Base-by-base conservation (phyloP, 176 grass and related monocot species). In the Carex littledalei region DNA sequence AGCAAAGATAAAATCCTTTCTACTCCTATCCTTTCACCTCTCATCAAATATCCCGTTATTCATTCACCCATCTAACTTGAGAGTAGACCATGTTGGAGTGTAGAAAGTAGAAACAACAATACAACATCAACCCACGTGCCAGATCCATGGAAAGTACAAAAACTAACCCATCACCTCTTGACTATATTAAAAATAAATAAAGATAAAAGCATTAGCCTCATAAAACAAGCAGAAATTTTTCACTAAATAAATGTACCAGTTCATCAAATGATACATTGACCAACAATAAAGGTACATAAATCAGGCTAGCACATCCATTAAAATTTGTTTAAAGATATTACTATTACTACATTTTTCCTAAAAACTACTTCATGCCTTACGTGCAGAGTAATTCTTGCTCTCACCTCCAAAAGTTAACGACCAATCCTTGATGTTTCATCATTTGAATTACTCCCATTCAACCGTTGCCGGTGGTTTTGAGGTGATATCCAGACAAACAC, bases 401-500 rank as follows among this genome's bases (percentile, higher is more conserved):
- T 39, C 37, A 6, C 37, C 37, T 39, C 14, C 43, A 45, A 45
- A 45, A 45, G 9, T 2, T 14, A 50, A 53, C 37, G 5, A 39
- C 5, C 4, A 26, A 54, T 76, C 16, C 20, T 53, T 73, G 41
- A 16, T 4, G 5, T 75, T 31, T 54, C 20, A 54, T 12, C 16
- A 77, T 55, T 77, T 32, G 21, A 54, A 29, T 86, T 88, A 94
- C 84, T 94, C 94, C 94, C 94, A 97, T 83, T 97, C 94, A 61
- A 94, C 94, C 1, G 94, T 97, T 0, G 90, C 94, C 24, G 94
- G 90, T 21, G 92, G 94, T 84, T 97, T 97, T n/a, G 90, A 88
- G 54, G 94, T 94, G 56, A 97, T 94, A 80, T 97, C 94, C 62
- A 90, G 71, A 67, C 83, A 86, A 63, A 97, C 94, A 67, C 90